Base-by-base conservation (phyloP, 1,284 basidiomycete genomes). In the Golubevia sp. region DNA sequence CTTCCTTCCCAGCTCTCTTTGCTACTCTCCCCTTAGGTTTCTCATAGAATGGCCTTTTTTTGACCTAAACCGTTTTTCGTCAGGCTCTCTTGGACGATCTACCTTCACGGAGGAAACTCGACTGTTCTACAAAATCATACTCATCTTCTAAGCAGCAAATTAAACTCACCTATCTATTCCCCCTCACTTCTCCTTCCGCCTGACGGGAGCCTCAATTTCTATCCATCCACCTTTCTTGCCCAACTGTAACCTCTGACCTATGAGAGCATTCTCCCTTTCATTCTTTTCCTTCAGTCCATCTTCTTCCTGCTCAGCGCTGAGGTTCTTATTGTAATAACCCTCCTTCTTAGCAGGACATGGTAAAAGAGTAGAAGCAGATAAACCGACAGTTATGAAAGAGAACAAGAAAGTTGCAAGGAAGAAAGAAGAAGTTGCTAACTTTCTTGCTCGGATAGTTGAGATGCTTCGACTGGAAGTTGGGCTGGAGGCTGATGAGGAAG, bases 211-310 rank as follows among this genome's bases (percentile, higher is more conserved):
- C 2, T 71, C 63, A 48, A 77, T 67, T 44, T 77, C 67, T 25
- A 77, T 70, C 74, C 74, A 77, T 3, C 74, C 74, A 3, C 67
- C 70, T 20, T 69, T 67, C 13, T 54, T 62, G 8, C 73, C 75
- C 8, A 77, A 44, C 4, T 59, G 23, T 1, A 74, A 66, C 2
- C 65, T 66, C 21, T 77, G 73, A 1, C 74, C 74, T 5, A 66
- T 56, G 3, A 60, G 66, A 2, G 55, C 38, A 2, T 55, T 59
- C n/a, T n/a, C n/a, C n/a, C n/a, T n/a, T 15, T 60, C 60, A n/a
- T 60, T 48, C 20, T 0, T 53, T 54, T 2, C 52, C 58, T 20
- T 49, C 57, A 13, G 52, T 30, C 6, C 60, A 44, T 24, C 34
- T 20, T 60, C 20, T 0, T 53, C 61, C 8, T 65, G 66, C 11